Conservation (phyloP, 192 early-diverging fungal species). For the Funneliformis geosporum region DNA sequence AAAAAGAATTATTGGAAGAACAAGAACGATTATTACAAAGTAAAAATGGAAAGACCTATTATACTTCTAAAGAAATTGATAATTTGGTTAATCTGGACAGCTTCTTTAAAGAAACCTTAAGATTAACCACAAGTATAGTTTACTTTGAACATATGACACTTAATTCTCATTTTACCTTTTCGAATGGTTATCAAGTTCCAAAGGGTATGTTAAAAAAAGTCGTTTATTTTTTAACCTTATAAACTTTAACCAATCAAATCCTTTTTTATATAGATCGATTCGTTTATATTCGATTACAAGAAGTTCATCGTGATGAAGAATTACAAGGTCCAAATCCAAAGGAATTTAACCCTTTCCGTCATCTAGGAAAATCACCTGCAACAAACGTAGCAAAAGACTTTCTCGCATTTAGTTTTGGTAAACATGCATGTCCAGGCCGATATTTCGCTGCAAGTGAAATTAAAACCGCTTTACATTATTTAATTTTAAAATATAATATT, state of each 20-base stretch:
- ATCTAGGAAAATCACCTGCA: background rate
- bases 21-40: background rate
- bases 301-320: background rate
- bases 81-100: background rate
- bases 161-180: background rate
- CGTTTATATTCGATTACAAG: background rate
- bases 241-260: background rate
- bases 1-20: constrained; percentile 18
- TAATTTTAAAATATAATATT: constrained; percentile 20
- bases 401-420: background rate
- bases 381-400: background rate
- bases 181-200: constrained; percentile 5
- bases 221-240: background rate
- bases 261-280: background rate
- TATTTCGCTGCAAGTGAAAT: background rate
- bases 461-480: background rate
- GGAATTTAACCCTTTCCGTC: background rate
- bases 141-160: background rate
- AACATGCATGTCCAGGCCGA: constrained; percentile 18
- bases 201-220: background rate
- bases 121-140: background rate
- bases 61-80: background rate
- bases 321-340: background rate
- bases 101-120: constrained; percentile 9
- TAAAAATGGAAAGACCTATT: background rate